Base-by-base conservation (phyloP, 1,284 basidiomycete genomes). In the Phlebopus sp. region DNA sequence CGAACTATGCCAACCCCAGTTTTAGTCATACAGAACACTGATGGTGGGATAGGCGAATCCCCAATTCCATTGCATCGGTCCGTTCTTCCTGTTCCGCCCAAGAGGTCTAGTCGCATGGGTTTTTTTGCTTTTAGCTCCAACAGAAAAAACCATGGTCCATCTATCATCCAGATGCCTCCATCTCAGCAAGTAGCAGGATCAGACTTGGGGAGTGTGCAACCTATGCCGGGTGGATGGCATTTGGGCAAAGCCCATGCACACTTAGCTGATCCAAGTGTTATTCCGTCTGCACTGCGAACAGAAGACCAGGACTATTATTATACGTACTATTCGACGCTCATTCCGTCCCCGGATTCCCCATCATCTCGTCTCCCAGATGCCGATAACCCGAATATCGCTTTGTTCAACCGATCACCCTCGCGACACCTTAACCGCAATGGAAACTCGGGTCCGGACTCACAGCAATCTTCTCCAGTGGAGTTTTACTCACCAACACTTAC, bases 41-140 rank as follows among this genome's bases (percentile, higher is more conserved):
- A 71, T 9, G 80, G 79, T 18, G 81, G 79, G 29, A 73, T 86
- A 19, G 82, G 82, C 27, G 79, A 81, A 54, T 76, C 81, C 0
- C 84, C 84, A 3, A 63, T 67, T 34, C 79, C 77, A 0, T 49
- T 54, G 8, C 59, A 55, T 4, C 61, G 64, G 31, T 39, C 60
- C 48, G 27, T 11, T 0, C 46, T 51, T n/a, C 42, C 51, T 9
- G 27, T 11, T 2, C 59, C 59, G 4, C 43, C 32, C 21, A 74
- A 72, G 54, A 63, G 82, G 6, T 74, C 73, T 1, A 78, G 73
- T 57, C 63, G 81, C 5, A 74, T 73, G 1, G 77, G 71, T 55
- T 68, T 67, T 42, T 67, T 67, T 32, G 54, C 62, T 1, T 67
- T 65, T 30, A 63, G 62, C 21, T 64, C 66, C 1, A 59, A 54